Percentiles rank a stretch among this genome's conserved stretches.
Conservation (phyloP, 768 basidiomycete species). For the Lactarius hengduanensis region DNA sequence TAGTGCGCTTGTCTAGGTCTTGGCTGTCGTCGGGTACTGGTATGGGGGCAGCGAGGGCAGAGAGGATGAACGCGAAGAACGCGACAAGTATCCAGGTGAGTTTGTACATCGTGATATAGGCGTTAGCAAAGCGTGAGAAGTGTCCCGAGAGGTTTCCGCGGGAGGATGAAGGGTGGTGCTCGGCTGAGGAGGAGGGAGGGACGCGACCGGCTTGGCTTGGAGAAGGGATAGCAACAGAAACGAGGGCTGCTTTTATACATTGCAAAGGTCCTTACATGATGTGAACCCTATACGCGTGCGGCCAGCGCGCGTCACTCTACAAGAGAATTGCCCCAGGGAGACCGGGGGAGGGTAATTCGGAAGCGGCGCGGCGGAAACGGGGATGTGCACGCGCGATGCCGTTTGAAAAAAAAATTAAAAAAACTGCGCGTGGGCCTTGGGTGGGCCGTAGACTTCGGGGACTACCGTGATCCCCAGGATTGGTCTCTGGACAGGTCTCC, state of each 20-base stretch:
- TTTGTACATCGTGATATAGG: slow-evolving; percentile 40
- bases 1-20: slow-evolving; percentile 49
- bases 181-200: slow-evolving; percentile 31
- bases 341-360: slow-evolving; percentile 23
- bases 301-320: slow-evolving; percentile 23
- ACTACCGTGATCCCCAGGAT: background rate
- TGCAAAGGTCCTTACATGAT: slow-evolving; percentile 24
- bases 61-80: slow-evolving; percentile 44
- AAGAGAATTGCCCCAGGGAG: slow-evolving; percentile 27
- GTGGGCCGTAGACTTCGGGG: slow-evolving; percentile 17
- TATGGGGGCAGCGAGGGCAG: slow-evolving; percentile 48
- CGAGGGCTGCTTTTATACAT: slow-evolving; percentile 24
- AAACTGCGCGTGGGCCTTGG: background rate
- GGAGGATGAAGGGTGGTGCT: slow-evolving; percentile 18
- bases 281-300: slow-evolving; percentile 18
- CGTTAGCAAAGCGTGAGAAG: background rate
- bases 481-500: slow-evolving; percentile 21
- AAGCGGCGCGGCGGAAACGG: slow-evolving; percentile 26
- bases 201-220: slow-evolving; percentile 29
- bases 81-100: slow-evolving; percentile 38
- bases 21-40: slow-evolving; percentile 37
- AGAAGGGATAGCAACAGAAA: slow-evolving; percentile 9
- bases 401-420: slow-evolving; percentile 11
- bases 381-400: slow-evolving; percentile 23
- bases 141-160: slow-evolving; percentile 10